Evolutionary conservation across 257 asterid genomes (phyloP), one percentile per base, ranked within the genome.

Genomic region (Paulownia fortunei): DNA sequence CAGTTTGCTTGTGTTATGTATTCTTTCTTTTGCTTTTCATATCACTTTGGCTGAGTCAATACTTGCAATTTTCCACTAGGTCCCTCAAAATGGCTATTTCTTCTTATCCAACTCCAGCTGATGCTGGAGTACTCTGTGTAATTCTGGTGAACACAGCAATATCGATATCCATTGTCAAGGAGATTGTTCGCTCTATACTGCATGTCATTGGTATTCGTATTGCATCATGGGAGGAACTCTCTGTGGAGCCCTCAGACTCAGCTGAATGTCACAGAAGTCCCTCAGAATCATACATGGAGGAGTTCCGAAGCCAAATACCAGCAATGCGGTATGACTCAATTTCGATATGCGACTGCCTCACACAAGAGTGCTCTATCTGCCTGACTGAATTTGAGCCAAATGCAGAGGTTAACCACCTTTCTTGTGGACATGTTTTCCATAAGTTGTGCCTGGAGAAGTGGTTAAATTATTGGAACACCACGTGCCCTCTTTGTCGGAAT

Each of bases 401-500:
- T 9, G 83, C 94, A 37, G 89, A 88, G 86, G 88, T 94, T 64
- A 90, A 90, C 86, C 87, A 62, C 77, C 90, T 92, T 15, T 74
- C 89, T 0, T 94, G 98, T 36, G 92, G 96, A 36, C 98, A 94
- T 47, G 86, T 92, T 61, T 94, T 94, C 84, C 98, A 94, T 58
- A 82, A 72, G 66, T 3, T 26, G 58, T 94, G 97, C 78, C 79
- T 94, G 16, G 96, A 89, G 80, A 89, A 87, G 72, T 94, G 97
- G 98, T 67, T 94, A 49, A 92, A 86, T 72, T 83, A 83, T 55
- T 94, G 97, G 97, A 85, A 87, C 77, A 82, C 86, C 47, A 94
- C 97, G 0, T 94, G 98, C 80, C 98, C 98, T 18, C 96, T 94
- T 63, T 94, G 98, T 74, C 85, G 98, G 82, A 88, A 86, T 60